phyloP scores from a whole-genome alignment of 768 basidiomycete genomes.

The Pholiota conissans region DNA sequence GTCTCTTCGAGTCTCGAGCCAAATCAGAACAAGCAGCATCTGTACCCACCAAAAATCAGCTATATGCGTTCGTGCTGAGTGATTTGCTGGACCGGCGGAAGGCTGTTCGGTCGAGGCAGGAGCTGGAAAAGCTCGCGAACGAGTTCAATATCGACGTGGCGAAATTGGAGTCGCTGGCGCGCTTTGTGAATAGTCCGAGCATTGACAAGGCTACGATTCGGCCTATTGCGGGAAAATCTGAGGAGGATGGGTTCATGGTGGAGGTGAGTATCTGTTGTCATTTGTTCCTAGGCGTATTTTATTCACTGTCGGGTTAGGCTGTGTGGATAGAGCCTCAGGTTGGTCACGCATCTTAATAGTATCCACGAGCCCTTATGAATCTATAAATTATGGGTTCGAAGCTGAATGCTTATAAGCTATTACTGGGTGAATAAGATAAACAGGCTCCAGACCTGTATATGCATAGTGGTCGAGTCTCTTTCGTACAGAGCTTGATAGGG shows the following conservation, averaged over 20 bases:
- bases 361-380: background rate
- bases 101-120: constrained; percentile 34
- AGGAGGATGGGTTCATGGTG: constrained; percentile 52
- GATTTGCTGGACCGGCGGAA: constrained; percentile 69
- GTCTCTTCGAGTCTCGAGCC: constrained; percentile 53
- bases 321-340: constrained; percentile 42
- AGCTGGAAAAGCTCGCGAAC: constrained; percentile 50
- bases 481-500: constrained; percentile 9
- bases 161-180: constrained; percentile 51
- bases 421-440: background rate
- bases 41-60: constrained; percentile 46
- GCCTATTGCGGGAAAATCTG: constrained; percentile 44
- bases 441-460: constrained; percentile 6
- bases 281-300: constrained; percentile 1
- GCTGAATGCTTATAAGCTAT: constrained; percentile 1
- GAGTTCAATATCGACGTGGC: constrained; percentile 55
- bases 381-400: background rate
- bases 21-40: constrained; percentile 45
- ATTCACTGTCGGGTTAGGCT: constrained; percentile 30
- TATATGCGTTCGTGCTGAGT: constrained; percentile 52
- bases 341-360: background rate
- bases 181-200: constrained; percentile 66
- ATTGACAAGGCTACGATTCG: constrained; percentile 46
- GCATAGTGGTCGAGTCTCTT: constrained; percentile 4
- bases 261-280: constrained; percentile 39